Percentiles rank a stretch among this genome's conserved stretches.
phyloP scores from a whole-genome alignment of 768 basidiomycete species.

The Lactarius akahatsu region DNA sequence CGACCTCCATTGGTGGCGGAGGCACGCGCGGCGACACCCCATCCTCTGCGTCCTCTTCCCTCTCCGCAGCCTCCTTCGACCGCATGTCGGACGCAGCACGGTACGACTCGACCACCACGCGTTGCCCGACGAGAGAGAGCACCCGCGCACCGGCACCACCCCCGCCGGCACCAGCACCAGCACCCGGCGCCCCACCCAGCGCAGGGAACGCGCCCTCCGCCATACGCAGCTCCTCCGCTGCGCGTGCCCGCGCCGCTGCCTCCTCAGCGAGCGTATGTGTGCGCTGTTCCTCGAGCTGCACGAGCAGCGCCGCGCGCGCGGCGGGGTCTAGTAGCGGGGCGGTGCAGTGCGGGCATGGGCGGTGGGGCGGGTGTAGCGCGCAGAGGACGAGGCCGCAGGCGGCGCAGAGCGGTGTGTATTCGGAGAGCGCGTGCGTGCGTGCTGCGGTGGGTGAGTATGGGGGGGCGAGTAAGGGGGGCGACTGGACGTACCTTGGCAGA shows the following conservation, averaged over 20 bases:
- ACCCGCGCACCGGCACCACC: conserved; percentile 8
- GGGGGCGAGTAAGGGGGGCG: background rate
- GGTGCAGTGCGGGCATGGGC: conserved; percentile 23
- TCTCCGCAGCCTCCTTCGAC: background rate
- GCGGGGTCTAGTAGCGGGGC: conserved; percentile 11
- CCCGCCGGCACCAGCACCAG: background rate
- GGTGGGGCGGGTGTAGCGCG: conserved; percentile 16
- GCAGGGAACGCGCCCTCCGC: conserved; percentile 26
- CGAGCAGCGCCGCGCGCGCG: conserved; percentile 15
- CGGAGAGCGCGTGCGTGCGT: conserved; percentile 20
- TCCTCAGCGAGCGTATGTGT: conserved; percentile 15
- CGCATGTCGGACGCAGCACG: too few species aligned
- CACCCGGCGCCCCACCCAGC: background rate
- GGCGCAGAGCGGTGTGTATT: conserved; percentile 27
- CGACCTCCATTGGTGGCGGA: conserved; percentile 19
- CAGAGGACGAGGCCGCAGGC: conserved; percentile 29
- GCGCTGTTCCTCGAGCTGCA: conserved; percentile 16
- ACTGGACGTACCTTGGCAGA: conserved; percentile 26
- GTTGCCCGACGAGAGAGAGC: conserved; percentile 14
- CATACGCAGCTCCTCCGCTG: conserved; percentile 1
- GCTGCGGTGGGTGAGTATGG: background rate
- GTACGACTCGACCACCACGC: conserved; percentile 20
- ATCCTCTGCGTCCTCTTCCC: background rate
- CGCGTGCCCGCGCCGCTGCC: conserved; percentile 10
- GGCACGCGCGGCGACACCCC: conserved; percentile 10